Evolutionary conservation across 345 rosid species (phyloP).

Genomic region (Erodium maritimum): DNA sequence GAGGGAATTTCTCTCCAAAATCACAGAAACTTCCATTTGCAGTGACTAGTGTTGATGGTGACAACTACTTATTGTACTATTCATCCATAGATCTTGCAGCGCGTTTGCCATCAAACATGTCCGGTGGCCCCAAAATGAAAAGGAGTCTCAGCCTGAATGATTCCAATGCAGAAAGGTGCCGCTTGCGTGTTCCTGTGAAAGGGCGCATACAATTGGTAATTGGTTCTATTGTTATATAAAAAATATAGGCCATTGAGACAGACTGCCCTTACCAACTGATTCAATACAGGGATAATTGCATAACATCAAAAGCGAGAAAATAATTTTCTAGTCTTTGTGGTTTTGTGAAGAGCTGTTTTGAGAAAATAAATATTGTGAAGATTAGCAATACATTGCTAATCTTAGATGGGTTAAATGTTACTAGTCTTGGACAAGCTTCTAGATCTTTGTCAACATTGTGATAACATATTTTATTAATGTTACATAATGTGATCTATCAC

Average conservation of each 20-base stretch:
- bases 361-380: not conserved
- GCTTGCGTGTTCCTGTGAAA: conserved; percentile 60
- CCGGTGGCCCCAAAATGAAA: conserved; percentile 37
- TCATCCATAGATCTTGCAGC: conserved; percentile 64
- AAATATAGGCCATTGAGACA: not conserved
- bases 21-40: conserved; percentile 81
- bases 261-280: not conserved
- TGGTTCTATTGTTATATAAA: not conserved
- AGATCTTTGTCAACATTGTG: not conserved
- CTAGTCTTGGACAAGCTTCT: not conserved
- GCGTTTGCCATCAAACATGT: conserved; percentile 33
- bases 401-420: not conserved
- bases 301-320: not conserved
- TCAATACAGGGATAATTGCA: not conserved
- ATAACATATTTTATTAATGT: no score
- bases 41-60: conserved; percentile 68
- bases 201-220: conserved; percentile 73
- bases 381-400: not conserved
- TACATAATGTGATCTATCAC: not conserved
- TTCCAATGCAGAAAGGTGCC: conserved; percentile 40
- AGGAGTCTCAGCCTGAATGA: conserved; percentile 33
- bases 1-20: conserved; percentile 63
- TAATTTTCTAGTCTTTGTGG: not conserved
- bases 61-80: conserved; percentile 48
- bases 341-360: not conserved